Conservation (phyloP, 169 alveolate species). For the Cryptosporidium xiaoi region DNA sequence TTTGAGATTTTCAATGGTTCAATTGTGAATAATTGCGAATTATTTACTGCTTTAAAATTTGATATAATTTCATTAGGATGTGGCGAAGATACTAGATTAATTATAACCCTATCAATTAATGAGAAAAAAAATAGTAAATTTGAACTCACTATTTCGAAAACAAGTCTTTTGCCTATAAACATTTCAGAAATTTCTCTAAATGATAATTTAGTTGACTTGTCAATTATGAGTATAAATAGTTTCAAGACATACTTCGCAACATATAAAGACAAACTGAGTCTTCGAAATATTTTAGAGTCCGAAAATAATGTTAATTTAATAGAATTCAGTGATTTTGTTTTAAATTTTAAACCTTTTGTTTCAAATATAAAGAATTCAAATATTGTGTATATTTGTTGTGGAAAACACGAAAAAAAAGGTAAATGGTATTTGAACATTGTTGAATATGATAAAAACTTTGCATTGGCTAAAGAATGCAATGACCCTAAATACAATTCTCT, state of each 20-base stretch:
- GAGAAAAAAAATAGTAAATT: background rate
- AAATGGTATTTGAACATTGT: constrained; percentile 6
- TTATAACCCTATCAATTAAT: background rate
- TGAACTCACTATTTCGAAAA: constrained; percentile 30
- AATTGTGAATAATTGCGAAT: background rate
- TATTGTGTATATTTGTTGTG: constrained; percentile 16
- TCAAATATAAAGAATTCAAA: background rate
- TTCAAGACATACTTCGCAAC: background rate
- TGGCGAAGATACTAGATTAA: background rate
- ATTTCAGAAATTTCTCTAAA: background rate
- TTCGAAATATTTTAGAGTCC: background rate
- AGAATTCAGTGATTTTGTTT: background rate
- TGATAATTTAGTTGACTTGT: constrained; percentile 14
- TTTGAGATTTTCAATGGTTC: background rate
- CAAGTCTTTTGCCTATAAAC: constrained; percentile 13
- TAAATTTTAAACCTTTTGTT: constrained; percentile 23
- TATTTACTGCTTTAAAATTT: background rate
- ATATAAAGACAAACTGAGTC: background rate
- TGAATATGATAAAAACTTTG: constrained; percentile 9
- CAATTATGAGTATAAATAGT: background rate
- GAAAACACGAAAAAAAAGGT: background rate
- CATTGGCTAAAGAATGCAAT: background rate
- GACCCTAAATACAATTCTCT: background rate
- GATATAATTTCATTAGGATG: background rate
- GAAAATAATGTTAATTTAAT: background rate